Evolutionary conservation across 257 asterid genomes (phyloP).

Genomic region (Pogostemon cablin): DNA sequence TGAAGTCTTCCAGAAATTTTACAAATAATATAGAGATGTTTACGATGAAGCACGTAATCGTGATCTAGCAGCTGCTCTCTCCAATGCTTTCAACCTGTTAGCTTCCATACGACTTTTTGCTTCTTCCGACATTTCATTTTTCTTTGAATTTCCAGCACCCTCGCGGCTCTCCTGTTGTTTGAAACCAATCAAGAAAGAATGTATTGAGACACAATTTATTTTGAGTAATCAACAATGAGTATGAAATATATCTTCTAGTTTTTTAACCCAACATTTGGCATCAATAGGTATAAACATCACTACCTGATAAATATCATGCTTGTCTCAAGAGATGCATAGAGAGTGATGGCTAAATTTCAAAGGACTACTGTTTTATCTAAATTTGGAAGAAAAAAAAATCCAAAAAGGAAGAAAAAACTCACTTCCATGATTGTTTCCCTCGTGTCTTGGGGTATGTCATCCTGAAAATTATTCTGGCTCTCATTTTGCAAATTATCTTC

Average conservation of each 20-base stretch:
- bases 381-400: slow-evolving; percentile 6
- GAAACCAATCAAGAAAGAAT: not conserved
- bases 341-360: not conserved
- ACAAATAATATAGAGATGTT: no score
- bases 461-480: slow-evolving; percentile 37
- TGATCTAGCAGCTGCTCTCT: slow-evolving; percentile 75
- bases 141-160: slow-evolving; percentile 30
- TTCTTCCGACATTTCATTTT: slow-evolving; percentile 57
- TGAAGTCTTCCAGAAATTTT: no score
- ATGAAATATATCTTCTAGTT: no score
- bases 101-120: slow-evolving; percentile 80
- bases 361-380: not conserved
- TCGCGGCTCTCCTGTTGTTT: slow-evolving; percentile 47
- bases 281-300: no score
- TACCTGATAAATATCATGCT: no score
- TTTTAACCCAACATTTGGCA: no score
- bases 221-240: no score
- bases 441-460: slow-evolving; percentile 49
- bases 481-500: slow-evolving; percentile 40
- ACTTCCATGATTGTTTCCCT: slow-evolving; percentile 54
- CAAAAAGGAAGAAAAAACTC: slow-evolving; percentile 34
- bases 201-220: no score
- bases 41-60: not conserved
- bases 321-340: no score
- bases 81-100: slow-evolving; percentile 69